Percentiles rank a stretch among this genome's conserved stretches.
Conservation (phyloP, 73 alveolate genomes). For the Tetrahymena borealis region DNA sequence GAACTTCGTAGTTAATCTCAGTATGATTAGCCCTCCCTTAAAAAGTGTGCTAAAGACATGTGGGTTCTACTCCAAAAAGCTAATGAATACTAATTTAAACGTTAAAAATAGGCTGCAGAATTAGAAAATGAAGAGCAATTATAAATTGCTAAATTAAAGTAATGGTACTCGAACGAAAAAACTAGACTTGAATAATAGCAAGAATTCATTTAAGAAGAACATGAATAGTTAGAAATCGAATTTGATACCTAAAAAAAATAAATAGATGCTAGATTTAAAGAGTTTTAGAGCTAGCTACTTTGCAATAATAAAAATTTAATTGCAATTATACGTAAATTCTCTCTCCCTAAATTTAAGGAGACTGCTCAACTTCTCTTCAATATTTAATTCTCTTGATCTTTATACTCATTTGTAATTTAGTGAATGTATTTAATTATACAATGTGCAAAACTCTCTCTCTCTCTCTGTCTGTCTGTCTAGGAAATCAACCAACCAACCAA, state of each 20-base stretch:
- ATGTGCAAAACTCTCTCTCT: background rate
- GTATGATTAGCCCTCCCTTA: background rate
- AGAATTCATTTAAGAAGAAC: background rate
- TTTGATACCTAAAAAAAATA: background rate
- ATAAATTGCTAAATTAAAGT: background rate
- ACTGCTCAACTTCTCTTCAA: no score
- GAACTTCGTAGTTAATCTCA: background rate
- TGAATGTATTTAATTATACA: no score
- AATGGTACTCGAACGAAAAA: background rate
- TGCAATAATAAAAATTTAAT: background rate
- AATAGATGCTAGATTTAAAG: background rate
- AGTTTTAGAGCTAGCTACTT: background rate
- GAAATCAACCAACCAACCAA: no score
- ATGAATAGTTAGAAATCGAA: background rate
- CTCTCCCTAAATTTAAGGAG: background rate
- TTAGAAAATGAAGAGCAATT: background rate
- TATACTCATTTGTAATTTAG: no score
- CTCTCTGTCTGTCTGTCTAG: no score
- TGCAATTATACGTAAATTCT: background rate
- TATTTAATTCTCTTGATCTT: no score
- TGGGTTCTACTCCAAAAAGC: background rate
- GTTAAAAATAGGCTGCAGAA: background rate
- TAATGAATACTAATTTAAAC: background rate
- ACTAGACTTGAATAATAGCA: background rate
- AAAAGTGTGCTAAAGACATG: background rate